Conservation (phyloP, 225 moss, liverwort and hornwort species). For the Neckera pumila region DNA sequence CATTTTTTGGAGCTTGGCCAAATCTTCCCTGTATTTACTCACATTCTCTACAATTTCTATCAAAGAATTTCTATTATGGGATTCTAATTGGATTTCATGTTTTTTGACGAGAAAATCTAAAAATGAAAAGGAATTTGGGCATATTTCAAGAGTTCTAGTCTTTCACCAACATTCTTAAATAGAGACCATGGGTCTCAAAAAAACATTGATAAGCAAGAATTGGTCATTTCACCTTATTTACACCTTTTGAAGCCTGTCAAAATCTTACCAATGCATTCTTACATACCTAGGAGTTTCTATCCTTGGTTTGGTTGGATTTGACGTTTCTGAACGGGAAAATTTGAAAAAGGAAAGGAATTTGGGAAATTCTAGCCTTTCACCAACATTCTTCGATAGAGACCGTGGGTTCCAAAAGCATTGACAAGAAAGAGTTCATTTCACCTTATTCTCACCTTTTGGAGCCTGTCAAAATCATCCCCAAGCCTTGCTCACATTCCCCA, state of each 20-base stretch:
- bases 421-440: background rate
- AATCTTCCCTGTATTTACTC: accelerated
- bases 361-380: no score
- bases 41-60: accelerated
- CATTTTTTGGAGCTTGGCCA: accelerated
- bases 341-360: background rate
- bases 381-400: background rate
- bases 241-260: no score
- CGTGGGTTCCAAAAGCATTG: background rate
- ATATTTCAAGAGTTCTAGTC: background rate
- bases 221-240: no score
- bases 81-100: accelerated
- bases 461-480: accelerated
- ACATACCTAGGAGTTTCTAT: no score
- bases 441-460: background rate
- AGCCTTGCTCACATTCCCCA: background rate
- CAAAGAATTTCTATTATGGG: no score
- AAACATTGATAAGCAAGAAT: no score
- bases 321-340: background rate
- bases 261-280: no score
- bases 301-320: background rate
- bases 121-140: background rate
- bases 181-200: no score
- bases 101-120: background rate
- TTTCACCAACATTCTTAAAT: no score